Evolutionary conservation across 305 asterid species (phyloP).

Genomic region (Andrographis paniculata): DNA sequence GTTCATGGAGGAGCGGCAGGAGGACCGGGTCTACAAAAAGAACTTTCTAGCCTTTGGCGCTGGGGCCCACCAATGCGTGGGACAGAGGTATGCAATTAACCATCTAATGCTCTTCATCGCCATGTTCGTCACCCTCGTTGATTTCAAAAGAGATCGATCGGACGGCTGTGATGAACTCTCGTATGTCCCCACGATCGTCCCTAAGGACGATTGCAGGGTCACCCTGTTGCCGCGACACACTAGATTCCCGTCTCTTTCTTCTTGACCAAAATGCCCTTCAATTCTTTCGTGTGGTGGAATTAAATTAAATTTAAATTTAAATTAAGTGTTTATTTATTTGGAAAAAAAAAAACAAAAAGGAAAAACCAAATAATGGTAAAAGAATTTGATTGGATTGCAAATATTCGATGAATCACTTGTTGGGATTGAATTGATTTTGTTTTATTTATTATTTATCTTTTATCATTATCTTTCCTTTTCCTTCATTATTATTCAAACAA

Average conservation of each 20-base stretch:
- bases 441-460: too few relatives aligned
- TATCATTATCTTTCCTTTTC: too few relatives aligned
- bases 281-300: neutral
- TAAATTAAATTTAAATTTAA: slow-evolving; percentile 4
- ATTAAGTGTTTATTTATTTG: neutral
- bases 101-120: slow-evolving; percentile 63
- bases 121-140: slow-evolving; percentile 41
- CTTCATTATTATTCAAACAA: too few relatives aligned
- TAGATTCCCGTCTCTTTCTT: slow-evolving; percentile 25
- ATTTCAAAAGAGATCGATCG: slow-evolving; percentile 48
- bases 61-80: slow-evolving; percentile 82
- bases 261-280: slow-evolving; percentile 25
- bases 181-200: slow-evolving; percentile 69
- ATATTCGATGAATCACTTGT: too few relatives aligned
- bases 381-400: too few relatives aligned
- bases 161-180: slow-evolving; percentile 75
- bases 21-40: slow-evolving; percentile 52
- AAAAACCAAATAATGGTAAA: too few relatives aligned
- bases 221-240: slow-evolving; percentile 34
- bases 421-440: too few relatives aligned
- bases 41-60: slow-evolving; percentile 70
- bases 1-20: slow-evolving; percentile 55
- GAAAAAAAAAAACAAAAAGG: neutral
- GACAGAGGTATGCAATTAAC: slow-evolving; percentile 66
- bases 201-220: slow-evolving; percentile 66